Conservation (phyloP, 805 yeast genomes). For the Cyberlindnera maclurae region DNA sequence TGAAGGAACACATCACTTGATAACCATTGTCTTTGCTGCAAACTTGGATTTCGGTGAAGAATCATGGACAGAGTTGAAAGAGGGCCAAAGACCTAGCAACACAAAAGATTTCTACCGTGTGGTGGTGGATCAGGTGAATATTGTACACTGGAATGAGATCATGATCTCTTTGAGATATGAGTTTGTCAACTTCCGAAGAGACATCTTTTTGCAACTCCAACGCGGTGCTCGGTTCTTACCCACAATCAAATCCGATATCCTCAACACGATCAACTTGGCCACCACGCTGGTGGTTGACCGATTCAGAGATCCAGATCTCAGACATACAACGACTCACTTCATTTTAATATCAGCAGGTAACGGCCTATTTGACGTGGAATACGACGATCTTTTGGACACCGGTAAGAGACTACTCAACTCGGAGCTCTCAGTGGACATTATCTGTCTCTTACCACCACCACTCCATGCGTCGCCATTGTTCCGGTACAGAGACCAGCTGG, state of each 20-base stretch:
- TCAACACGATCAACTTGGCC: constrained; percentile 84
- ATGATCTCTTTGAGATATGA: constrained; percentile 83
- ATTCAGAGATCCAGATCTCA: constrained; percentile 75
- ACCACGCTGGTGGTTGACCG: constrained; percentile 70
- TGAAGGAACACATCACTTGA: constrained; percentile 81
- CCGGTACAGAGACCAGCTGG: constrained; percentile 50
- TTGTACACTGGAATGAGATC: constrained; percentile 83
- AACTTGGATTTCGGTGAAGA: constrained; percentile 52
- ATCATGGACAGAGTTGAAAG: constrained; percentile 51
- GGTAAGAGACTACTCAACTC: constrained; percentile 67
- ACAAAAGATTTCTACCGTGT: constrained; percentile 81
- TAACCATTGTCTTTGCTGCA: constrained; percentile 81
- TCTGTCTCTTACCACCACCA: constrained; percentile 87
- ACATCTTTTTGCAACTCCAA: constrained; percentile 43
- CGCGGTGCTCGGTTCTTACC: constrained; percentile 52
- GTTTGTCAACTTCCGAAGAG: constrained; percentile 74
- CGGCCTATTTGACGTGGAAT: constrained; percentile 89
- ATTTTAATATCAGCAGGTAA: constrained; percentile 87
- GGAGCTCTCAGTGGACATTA: constrained; percentile 82
- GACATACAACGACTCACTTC: constrained; percentile 88
- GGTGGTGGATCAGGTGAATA: constrained; percentile 90
- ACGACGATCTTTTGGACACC: constrained; percentile 64
- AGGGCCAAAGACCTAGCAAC: constrained; percentile 64
- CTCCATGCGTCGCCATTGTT: constrained; percentile 87
- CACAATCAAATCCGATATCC: constrained; percentile 79